Base-by-base conservation (phyloP, 2,329 filamentous ascomycete genomes). In the Paraphoma sp. region DNA sequence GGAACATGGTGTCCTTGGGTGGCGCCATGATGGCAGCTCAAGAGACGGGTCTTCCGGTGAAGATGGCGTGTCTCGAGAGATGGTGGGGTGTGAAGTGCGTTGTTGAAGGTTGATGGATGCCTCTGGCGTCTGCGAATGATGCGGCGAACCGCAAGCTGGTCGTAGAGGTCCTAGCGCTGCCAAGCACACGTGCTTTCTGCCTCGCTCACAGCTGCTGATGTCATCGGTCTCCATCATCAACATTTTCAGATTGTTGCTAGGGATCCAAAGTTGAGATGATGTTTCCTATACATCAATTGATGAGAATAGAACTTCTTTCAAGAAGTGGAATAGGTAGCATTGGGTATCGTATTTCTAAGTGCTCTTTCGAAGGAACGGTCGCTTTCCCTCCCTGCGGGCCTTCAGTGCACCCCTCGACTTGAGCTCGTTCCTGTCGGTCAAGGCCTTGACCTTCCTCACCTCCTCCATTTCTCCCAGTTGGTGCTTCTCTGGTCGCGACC, bases 1-100 rank as follows among this genome's bases (percentile, higher is more conserved):
- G 94, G 89, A 99, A 98, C 84, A 97, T 91, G 80, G 93, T 97
- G 82, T 98, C 93, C 82, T 92, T 83, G 51, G 77, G 72, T 54
- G 83, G 80, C 79, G 83, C 86, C 87, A 89, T 89, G 77, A 61
- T 77, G 77, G 72, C 73, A 62, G 68, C 61, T 67, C 61, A 59
- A 61, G 63, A 65, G 63, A 66, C 67, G 69, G 68, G 62, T 58
- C 57, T 57, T 64, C 58, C 51, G 45, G 46, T 33, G 53, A 46
- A 54, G 54, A 51, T 40, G 56, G 64, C 69, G 66, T 72, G 64
- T 70, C 65, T 66, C 57, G 55, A 56, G 59, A 60, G 57, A 54
- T 50, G 57, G 56, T 62, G 60, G 61, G 63, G 51, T 46, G 59
- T 54, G 38, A 63, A 56, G 59, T 56, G 63, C 56, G 61, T 62